A percentile compares a stretch with the other conserved stretches of the same genome.
Conservation (phyloP, 768 basidiomycete genomes). For the Leccinum broughii region DNA sequence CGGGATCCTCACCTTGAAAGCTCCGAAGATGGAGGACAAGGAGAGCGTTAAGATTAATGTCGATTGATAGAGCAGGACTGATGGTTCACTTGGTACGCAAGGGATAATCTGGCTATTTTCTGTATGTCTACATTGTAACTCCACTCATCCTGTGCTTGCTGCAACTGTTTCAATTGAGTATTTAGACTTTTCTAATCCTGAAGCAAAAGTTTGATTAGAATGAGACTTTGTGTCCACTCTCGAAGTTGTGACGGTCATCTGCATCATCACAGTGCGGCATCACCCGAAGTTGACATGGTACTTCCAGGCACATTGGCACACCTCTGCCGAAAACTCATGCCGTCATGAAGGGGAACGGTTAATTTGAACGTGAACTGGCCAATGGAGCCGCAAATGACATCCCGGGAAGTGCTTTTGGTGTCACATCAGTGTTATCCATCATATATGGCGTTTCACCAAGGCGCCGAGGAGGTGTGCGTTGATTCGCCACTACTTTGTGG, state of each 20-base stretch:
- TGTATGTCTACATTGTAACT: constrained; percentile 7
- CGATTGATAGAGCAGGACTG: constrained; percentile 12
- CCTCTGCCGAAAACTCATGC: too few relatives aligned
- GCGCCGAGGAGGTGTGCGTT: neutral
- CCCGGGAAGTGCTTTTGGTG: too few relatives aligned
- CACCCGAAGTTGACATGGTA: too few relatives aligned
- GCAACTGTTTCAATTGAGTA: neutral
- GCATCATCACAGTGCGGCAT: too few relatives aligned
- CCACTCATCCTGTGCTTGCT: constrained; percentile 1
- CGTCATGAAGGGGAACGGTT: too few relatives aligned
- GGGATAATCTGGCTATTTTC: neutral
- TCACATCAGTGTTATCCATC: too few relatives aligned
- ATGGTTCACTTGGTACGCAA: neutral
- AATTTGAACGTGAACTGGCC: too few relatives aligned
- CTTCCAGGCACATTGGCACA: too few relatives aligned
- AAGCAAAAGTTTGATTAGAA: neutral
- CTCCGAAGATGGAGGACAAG: constrained; percentile 62
- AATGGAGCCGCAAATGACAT: too few relatives aligned
- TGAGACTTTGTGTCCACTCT: too few relatives aligned
- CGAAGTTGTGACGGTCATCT: too few relatives aligned
- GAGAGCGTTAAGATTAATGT: constrained; percentile 51
- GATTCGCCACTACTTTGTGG: too few relatives aligned
- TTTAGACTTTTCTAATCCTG: neutral
- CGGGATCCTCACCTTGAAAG: constrained; percentile 64
- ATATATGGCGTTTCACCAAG: neutral